These are phyloP conservation scores for Sorghum bicolor DNA, from an alignment of 176 grass and related monocot species.

Conservation along the genomic window Sorghum_bicolor_NCBIv3 NC_012870.2:77709001-77709500, in stretches of 20 bases:
- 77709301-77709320: constrained; percentile 65
- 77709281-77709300: constrained; percentile 92
- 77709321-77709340: constrained; percentile 77
- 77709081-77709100: constrained; percentile 91
- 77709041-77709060: constrained; percentile 77
- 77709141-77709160: constrained; percentile 62
- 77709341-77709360: constrained; percentile 57
- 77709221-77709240: constrained; percentile 90
- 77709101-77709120: constrained; percentile 82
- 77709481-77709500: constrained; percentile 76
- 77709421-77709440: constrained; percentile 51
- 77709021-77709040: constrained; percentile 63
- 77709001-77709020: constrained; percentile 40
- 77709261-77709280: constrained; percentile 76
- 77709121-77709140: constrained; percentile 87
- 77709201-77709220: constrained; percentile 74
- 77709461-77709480: constrained; percentile 61
- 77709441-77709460: constrained; percentile 75
- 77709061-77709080: constrained; percentile 82
- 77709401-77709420: constrained; percentile 34
- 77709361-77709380: constrained; percentile 80
- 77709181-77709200: constrained; percentile 49
- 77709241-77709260: constrained; percentile 61
- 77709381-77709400: constrained; percentile 58
- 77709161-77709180: constrained; percentile 72